phyloP scores from a whole-genome alignment of 106 monocot genomes.

The Dendrobium nobile region DNA sequence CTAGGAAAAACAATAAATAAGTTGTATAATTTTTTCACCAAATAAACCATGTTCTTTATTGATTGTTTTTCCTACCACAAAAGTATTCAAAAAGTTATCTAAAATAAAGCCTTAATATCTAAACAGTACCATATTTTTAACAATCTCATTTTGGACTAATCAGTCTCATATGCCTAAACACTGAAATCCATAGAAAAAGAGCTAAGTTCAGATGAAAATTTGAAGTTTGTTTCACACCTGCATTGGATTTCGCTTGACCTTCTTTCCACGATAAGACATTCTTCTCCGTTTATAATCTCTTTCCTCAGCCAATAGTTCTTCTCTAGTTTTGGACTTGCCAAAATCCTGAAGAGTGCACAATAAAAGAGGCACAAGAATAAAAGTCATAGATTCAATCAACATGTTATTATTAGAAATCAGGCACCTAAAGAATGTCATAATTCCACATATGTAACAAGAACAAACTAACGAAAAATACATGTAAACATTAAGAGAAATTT shows the following conservation, averaged over 20 bases:
- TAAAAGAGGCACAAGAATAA: neutral
- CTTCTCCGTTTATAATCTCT: slow-evolving; percentile 97
- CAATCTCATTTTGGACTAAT: too few relatives aligned
- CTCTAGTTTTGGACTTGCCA: slow-evolving; percentile 61
- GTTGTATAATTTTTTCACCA: too few relatives aligned
- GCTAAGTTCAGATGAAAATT: neutral
- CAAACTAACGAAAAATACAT: neutral
- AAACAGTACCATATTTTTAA: too few relatives aligned
- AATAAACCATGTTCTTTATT: too few relatives aligned
- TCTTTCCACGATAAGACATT: slow-evolving; percentile 97
- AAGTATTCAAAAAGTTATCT: too few relatives aligned
- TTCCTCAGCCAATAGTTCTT: slow-evolving; percentile 94
- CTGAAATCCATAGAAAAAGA: neutral
- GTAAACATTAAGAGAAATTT: neutral
- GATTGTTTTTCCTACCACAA: too few relatives aligned
- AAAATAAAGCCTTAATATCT: too few relatives aligned
- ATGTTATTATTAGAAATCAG: neutral
- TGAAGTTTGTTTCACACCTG: slow-evolving; percentile 41
- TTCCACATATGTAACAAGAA: neutral
- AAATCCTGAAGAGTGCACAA: slow-evolving; percentile 28
- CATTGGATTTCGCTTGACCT: slow-evolving; percentile 65
- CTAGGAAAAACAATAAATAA: too few relatives aligned
- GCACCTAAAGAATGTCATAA: neutral
- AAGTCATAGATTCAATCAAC: neutral
- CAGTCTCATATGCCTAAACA: neutral